phyloP scores from a whole-genome alignment of 1,284 basidiomycete genomes.

The Leccinum solheimii region DNA sequence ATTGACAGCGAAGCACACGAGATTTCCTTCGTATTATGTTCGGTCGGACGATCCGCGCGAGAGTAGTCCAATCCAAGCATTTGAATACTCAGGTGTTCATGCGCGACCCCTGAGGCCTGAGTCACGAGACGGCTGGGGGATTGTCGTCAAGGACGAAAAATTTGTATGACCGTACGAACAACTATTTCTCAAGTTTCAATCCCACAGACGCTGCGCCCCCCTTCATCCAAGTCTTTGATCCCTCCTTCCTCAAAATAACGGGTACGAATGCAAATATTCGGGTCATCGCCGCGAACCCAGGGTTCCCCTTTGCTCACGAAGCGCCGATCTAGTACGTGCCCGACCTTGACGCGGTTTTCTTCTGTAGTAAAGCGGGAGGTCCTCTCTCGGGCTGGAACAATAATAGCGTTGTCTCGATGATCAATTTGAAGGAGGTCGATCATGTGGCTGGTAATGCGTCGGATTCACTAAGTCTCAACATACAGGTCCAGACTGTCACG shows the following conservation, averaged over 20 bases:
- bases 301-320: background rate
- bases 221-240: background rate
- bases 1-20: too few relatives aligned
- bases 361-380: conserved; percentile 41
- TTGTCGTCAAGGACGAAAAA: too few relatives aligned
- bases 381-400: conserved; percentile 33
- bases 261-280: background rate
- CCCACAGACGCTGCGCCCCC: conserved; percentile 33
- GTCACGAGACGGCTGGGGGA: too few relatives aligned
- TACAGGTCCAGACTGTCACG: conserved; percentile 53
- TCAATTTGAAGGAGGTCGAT: conserved; percentile 47
- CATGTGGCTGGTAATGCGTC: conserved; percentile 35
- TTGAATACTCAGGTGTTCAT: too few relatives aligned
- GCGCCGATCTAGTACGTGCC: background rate
- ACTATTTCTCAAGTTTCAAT: conserved; percentile 44
- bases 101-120: too few relatives aligned
- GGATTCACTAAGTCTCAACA: conserved; percentile 49
- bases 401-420: conserved; percentile 32
- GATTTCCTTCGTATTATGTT: too few relatives aligned
- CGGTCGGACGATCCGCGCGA: too few relatives aligned
- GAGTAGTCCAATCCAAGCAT: too few relatives aligned
- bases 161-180: too few relatives aligned
- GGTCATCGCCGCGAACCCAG: background rate
- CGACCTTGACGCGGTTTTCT: background rate
- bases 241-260: background rate